A percentile compares a stretch with the other conserved stretches of the same genome.
Evolutionary conservation across 2,329 filamentous ascomycete genomes (phyloP).

Genomic region (Aspergillus pseudoterreus): DNA sequence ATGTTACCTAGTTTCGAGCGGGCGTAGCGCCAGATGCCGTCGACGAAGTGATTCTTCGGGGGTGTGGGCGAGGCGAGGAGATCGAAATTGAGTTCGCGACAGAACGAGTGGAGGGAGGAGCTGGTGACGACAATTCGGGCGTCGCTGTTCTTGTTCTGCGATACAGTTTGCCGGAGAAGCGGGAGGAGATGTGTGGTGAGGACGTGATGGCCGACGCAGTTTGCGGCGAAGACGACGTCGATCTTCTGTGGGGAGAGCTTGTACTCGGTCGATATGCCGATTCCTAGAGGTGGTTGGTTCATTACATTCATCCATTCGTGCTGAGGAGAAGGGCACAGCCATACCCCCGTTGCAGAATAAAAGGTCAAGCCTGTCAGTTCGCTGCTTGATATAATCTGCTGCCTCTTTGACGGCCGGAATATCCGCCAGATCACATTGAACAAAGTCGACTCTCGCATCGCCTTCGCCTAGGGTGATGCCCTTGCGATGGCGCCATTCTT

Average conservation of each 20-base stretch:
- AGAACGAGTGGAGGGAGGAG: slow-evolving; percentile 26
- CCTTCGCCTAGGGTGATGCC: slow-evolving; percentile 17
- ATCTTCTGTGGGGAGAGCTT: slow-evolving; percentile 36
- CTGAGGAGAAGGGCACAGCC: neutral
- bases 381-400: slow-evolving; percentile 17
- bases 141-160: slow-evolving; percentile 24
- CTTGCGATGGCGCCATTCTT: slow-evolving; percentile 19
- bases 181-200: slow-evolving; percentile 48
- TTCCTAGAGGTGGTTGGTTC: slow-evolving; percentile 6
- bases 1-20: slow-evolving; percentile 33
- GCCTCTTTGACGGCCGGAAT: slow-evolving; percentile 20
- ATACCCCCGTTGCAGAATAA: slow-evolving; percentile 32
- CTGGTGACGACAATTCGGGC: slow-evolving; percentile 46
- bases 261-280: slow-evolving; percentile 19
- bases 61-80: slow-evolving; percentile 19
- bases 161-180: slow-evolving; percentile 17
- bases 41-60: slow-evolving; percentile 18
- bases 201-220: slow-evolving; percentile 50
- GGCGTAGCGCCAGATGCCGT: slow-evolving; percentile 29
- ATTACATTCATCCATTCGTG: neutral
- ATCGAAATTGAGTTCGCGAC: slow-evolving; percentile 23
- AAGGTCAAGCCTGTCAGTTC: slow-evolving; percentile 26
- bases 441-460: slow-evolving; percentile 19
- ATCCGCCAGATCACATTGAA: slow-evolving; percentile 30
- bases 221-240: slow-evolving; percentile 49